phyloP scores from a whole-genome alignment of 768 basidiomycete species.

The Exidia glandulosa region DNA sequence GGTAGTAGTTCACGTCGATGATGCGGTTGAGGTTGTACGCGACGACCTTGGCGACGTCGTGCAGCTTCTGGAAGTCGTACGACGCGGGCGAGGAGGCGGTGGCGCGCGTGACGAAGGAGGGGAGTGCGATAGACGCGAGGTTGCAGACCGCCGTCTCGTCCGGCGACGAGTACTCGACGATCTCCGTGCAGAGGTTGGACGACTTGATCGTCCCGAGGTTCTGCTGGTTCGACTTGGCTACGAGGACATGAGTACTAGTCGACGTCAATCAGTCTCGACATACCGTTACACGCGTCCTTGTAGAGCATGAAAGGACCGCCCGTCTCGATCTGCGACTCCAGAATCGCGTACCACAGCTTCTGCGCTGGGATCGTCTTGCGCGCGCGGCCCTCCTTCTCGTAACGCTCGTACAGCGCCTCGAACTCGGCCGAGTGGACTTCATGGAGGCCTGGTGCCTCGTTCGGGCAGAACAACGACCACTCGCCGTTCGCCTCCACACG shows the following conservation, averaged over 20 bases:
- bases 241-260: neutral
- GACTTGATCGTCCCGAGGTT: slow-evolving; percentile 99
- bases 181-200: slow-evolving; percentile 97
- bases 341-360: slow-evolving; percentile 95
- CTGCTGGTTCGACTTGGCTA: slow-evolving; percentile 96
- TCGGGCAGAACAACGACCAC: slow-evolving; percentile 97
- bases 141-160: slow-evolving; percentile 99
- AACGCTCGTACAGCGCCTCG: slow-evolving; percentile 71
- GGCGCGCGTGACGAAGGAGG: slow-evolving; percentile 75
- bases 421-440: slow-evolving; percentile 90
- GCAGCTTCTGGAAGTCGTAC: slow-evolving; percentile 93
- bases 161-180: slow-evolving; percentile 94
- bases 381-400: slow-evolving; percentile 83
- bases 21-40: slow-evolving; percentile 87
- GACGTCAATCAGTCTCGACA: slow-evolving; percentile 15
- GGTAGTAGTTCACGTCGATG: slow-evolving; percentile 94
- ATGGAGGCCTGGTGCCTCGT: slow-evolving; percentile 81
- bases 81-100: slow-evolving; percentile 17
- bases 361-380: slow-evolving; percentile 83
- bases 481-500: slow-evolving; percentile 81
- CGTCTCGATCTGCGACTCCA: slow-evolving; percentile 96
- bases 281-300: slow-evolving; percentile 92
- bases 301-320: slow-evolving; percentile 99
- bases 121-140: slow-evolving; percentile 91
- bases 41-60: slow-evolving; percentile 89